Evolutionary conservation across 495 filamentous ascomycete genomes (phyloP).

Genomic region (Viridothelium virens): DNA sequence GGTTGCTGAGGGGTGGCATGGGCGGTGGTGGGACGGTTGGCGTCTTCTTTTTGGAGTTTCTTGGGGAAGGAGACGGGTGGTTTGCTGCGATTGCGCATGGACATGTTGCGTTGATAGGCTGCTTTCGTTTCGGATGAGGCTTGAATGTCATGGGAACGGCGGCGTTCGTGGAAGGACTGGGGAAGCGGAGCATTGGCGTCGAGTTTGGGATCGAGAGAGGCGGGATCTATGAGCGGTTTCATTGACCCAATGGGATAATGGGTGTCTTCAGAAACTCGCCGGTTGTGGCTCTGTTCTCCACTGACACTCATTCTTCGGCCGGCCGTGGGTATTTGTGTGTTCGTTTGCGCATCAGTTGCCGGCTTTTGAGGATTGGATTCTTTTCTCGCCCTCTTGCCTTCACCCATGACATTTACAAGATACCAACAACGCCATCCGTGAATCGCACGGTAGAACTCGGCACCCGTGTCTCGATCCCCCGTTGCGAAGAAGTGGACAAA

Average conservation of each 20-base stretch:
- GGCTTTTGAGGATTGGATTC: constrained; percentile 27
- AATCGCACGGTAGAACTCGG: constrained; percentile 58
- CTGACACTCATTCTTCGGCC: constrained; percentile 2
- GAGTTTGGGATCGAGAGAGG: constrained; percentile 5
- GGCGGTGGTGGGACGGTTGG: constrained; percentile 15
- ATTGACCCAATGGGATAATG: constrained; percentile 50
- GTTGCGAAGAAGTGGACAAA: constrained; percentile 89
- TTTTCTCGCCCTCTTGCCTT: constrained; percentile 35
- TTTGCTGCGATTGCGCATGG: constrained; percentile 37
- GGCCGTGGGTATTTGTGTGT: background rate
- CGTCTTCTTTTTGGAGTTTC: constrained; percentile 32
- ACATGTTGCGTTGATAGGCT: constrained; percentile 32
- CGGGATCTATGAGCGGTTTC: constrained; percentile 45
- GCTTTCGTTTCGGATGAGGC: constrained; percentile 27
- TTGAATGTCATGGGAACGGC: constrained; percentile 18
- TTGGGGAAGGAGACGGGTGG: constrained; percentile 43
- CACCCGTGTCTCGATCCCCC: constrained; percentile 57
- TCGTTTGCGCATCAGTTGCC: background rate
- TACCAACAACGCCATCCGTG: constrained; percentile 89
- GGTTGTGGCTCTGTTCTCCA: constrained; percentile 15
- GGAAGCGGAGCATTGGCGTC: constrained; percentile 5
- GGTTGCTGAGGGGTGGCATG: constrained; percentile 17
- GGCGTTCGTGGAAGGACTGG: constrained; percentile 1
- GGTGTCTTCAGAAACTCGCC: constrained; percentile 27
- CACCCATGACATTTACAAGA: constrained; percentile 58